Base-by-base conservation (phyloP, 176 grass and related monocot species). In the Cenchrus fungigraminus region DNA sequence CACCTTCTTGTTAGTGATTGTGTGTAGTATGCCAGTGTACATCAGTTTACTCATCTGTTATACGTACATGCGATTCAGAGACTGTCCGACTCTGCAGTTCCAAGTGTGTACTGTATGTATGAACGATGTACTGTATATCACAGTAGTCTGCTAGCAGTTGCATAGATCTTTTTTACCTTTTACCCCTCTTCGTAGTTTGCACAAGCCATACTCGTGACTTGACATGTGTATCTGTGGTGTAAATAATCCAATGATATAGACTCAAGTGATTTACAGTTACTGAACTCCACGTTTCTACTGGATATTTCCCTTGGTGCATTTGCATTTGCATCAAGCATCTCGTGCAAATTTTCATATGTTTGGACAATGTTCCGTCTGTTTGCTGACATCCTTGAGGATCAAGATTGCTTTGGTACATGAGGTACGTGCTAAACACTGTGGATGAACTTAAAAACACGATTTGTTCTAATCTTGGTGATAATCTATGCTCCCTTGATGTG, bases 71-170 rank as follows among this genome's bases (percentile, higher is more conserved):
- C 69, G 31, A 34, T 80, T 60, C 32, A 71, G 34, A 56, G 52
- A 69, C 31, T 49, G 25, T 5, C 22, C 25, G 76, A 56, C 28
- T 20, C 56, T 10, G 10, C 56, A 25, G 9, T 15, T 79, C 40
- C 37, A 84, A 25, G 32, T 32, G 68, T 47, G 40, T 82, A 5
- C 22, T 51, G 49, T 86, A 20, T 65, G 28, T 81, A 65, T 20
- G 65, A 34, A 75, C 46, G 42, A 13, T 86, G 79, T 82, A 73
- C 50, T 86, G 79, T 82, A 73, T 58, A 73, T 78, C 5, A 66
- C 9, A 50, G 25, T 15, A 49, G 29, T 62, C 32, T 37, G 34
- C 22, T 44, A 85, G 66, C 64, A 68, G 54, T 45, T 16, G 65
- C 50, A 43, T 86, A 56, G 37, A 54, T 70, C 6, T 51, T 56